phyloP scores from a whole-genome alignment of 208 protist genomes.

The Crithidia sp. region DNA sequence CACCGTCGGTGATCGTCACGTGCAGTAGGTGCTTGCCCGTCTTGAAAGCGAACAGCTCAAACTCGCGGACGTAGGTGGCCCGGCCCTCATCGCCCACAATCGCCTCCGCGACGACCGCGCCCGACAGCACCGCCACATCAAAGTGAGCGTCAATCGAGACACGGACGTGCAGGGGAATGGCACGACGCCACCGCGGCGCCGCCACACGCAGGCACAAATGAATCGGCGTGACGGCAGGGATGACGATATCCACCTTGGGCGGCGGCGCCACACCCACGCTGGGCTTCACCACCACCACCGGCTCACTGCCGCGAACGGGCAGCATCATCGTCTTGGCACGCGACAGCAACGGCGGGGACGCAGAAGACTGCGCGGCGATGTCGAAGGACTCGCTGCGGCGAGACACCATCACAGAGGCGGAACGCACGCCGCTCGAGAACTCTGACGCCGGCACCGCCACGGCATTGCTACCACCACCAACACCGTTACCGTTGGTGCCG shows the following conservation, averaged over 20 bases:
- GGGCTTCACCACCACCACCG: not conserved
- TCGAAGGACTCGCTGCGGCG: slow-evolving; percentile 26
- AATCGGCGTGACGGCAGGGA: slow-evolving; percentile 67
- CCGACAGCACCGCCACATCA: slow-evolving; percentile 73
- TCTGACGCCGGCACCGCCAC: not conserved
- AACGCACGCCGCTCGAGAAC: not conserved
- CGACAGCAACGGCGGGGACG: not conserved
- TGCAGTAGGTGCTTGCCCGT: slow-evolving; percentile 70
- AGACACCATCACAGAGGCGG: slow-evolving; percentile 2
- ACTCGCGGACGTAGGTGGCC: slow-evolving; percentile 45
- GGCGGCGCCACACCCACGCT: not conserved
- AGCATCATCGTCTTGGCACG: slow-evolving; percentile 12
- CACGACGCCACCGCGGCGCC: slow-evolving; percentile 62
- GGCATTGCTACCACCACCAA: not conserved
- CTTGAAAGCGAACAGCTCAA: slow-evolving; percentile 84
- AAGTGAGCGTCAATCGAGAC: slow-evolving; percentile 66
- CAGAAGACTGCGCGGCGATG: not conserved
- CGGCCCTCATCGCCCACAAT: slow-evolving; percentile 56
- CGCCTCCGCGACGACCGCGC: slow-evolving; percentile 51
- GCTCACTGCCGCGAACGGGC: not conserved
- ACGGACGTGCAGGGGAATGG: slow-evolving; percentile 60
- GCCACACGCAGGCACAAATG: slow-evolving; percentile 49
- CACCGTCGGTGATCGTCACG: slow-evolving; percentile 63
- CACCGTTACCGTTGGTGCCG: not conserved
- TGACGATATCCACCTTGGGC: slow-evolving; percentile 28